These are phyloP conservation scores for Phanerochaete carnosa DNA, from an alignment of 768 basidiomycete genomes.

Conservation along the genomic window DNA sequence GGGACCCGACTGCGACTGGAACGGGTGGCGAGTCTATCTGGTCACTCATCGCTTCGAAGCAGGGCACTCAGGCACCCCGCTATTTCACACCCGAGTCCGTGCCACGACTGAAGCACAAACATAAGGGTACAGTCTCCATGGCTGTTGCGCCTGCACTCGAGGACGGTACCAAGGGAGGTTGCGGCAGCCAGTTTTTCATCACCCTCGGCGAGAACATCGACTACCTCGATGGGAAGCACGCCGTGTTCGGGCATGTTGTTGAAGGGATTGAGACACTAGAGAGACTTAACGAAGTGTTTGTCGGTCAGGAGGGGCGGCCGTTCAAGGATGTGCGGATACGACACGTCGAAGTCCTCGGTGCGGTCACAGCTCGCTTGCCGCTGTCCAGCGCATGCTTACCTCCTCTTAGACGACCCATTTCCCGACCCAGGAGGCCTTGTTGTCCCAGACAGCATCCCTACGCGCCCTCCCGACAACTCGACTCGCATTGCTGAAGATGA, in stretches of 20 bases:
- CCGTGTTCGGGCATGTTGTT: slow-evolving; percentile 94
- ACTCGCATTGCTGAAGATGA: slow-evolving; percentile 95
- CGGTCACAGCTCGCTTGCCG: slow-evolving; percentile 14
- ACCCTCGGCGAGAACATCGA: slow-evolving; percentile 89
- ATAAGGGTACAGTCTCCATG: slow-evolving; percentile 93
- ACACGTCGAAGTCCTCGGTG: slow-evolving; percentile 94
- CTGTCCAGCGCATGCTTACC: neutral
- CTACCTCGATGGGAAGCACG: slow-evolving; percentile 90
- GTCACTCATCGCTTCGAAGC: slow-evolving; percentile 63
- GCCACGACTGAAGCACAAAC: slow-evolving; percentile 78
- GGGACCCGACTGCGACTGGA: slow-evolving; percentile 95
- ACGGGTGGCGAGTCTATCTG: slow-evolving; percentile 90
- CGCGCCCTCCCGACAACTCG: slow-evolving; percentile 77
- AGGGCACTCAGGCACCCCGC: slow-evolving; percentile 44
- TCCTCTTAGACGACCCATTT: slow-evolving; percentile 82
- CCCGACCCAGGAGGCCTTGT: slow-evolving; percentile 79
- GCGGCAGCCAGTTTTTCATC: slow-evolving; percentile 96
- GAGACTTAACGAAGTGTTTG: slow-evolving; percentile 88
- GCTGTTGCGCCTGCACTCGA: slow-evolving; percentile 85
- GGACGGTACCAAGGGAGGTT: slow-evolving; percentile 60
- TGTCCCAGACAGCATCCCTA: slow-evolving; percentile 73
- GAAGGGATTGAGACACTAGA: slow-evolving; percentile 91
- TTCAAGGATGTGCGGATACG: slow-evolving; percentile 93
- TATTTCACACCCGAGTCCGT: slow-evolving; percentile 87
- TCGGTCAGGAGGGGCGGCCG: slow-evolving; percentile 85